Percentiles rank a stretch among this genome's conserved stretches.
These are phyloP conservation scores for Meyerozyma athensensis DNA, from an alignment of 1,139 yeast genomes.

Conservation along the genomic window DNA sequence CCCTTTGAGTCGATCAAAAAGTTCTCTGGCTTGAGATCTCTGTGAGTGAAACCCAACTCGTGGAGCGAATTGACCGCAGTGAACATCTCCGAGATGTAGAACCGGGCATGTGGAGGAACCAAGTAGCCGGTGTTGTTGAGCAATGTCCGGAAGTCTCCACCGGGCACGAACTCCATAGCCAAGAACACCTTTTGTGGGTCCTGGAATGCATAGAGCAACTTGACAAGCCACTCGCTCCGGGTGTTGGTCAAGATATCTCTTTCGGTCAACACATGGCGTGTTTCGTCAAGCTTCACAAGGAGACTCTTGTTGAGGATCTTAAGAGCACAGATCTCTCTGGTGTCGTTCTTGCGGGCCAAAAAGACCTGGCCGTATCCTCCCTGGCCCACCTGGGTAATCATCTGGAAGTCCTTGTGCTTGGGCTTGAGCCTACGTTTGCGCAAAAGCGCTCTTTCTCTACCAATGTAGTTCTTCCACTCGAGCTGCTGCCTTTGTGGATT, in stretches of 20 bases:
- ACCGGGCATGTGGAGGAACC: constrained; percentile 93
- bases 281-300: constrained; percentile 85
- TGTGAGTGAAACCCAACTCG: constrained; percentile 91
- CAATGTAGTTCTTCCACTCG: constrained; percentile 79
- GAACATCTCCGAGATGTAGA: constrained; percentile 94
- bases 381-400: constrained; percentile 97
- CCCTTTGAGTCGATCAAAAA: constrained; percentile 92
- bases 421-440: constrained; percentile 90
- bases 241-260: constrained; percentile 94
- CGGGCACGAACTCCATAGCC: constrained; percentile 99
- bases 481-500: constrained; percentile 48
- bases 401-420: constrained; percentile 90
- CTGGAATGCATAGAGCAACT: constrained; percentile 90
- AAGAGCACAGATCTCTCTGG: constrained; percentile 92
- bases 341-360: constrained; percentile 88
- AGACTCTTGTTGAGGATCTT: constrained; percentile 87
- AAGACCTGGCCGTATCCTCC: constrained; percentile 99
- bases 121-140: constrained; percentile 89
- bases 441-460: constrained; percentile 78
- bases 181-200: constrained; percentile 84
- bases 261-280: constrained; percentile 92
- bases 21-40: constrained; percentile 97
- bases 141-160: constrained; percentile 95
- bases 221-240: constrained; percentile 93
- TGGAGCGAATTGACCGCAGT: constrained; percentile 90